phyloP scores from a whole-genome alignment of 768 basidiomycete species.

The Boletellus ananas region DNA sequence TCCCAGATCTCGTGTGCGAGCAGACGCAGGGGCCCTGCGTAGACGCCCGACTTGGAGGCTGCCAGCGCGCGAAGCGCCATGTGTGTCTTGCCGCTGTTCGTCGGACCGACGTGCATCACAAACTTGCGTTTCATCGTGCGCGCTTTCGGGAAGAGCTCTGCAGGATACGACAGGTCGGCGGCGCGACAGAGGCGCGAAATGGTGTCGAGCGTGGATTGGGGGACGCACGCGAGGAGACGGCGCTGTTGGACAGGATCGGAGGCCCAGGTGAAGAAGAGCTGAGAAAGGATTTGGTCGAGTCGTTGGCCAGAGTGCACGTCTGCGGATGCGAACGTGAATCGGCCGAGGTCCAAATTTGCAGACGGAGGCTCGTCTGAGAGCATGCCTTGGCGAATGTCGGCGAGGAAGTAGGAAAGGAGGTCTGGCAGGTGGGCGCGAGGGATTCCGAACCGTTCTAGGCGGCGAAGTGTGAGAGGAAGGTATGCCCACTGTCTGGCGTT shows the following conservation, averaged over 20 bases:
- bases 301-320: conserved; percentile 23
- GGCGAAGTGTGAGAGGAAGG: conserved; percentile 29
- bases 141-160: conserved; percentile 47
- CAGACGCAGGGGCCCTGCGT: conserved; percentile 88
- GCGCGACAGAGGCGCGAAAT: conserved; percentile 39
- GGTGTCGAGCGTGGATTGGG: conserved; percentile 32
- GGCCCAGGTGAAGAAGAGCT: conserved; percentile 57
- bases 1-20: conserved; percentile 95
- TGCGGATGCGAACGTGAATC: conserved; percentile 39
- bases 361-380: conserved; percentile 13
- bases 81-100: conserved; percentile 97
- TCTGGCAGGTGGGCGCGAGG: conserved; percentile 34
- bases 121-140: conserved; percentile 68
- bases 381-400: conserved; percentile 35
- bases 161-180: conserved; percentile 43
- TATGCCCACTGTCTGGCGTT: conserved; percentile 40
- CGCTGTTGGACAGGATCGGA: conserved; percentile 30
- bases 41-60: conserved; percentile 66
- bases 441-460: conserved; percentile 50
- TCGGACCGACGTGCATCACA: conserved; percentile 96
- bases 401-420: conserved; percentile 43
- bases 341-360: conserved; percentile 37
- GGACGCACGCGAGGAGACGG: conserved; percentile 25
- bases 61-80: conserved; percentile 88
- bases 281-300: conserved; percentile 50